Conservation (phyloP, 2,329 filamentous ascomycete genomes). For the Colletotrichum sp. region DNA sequence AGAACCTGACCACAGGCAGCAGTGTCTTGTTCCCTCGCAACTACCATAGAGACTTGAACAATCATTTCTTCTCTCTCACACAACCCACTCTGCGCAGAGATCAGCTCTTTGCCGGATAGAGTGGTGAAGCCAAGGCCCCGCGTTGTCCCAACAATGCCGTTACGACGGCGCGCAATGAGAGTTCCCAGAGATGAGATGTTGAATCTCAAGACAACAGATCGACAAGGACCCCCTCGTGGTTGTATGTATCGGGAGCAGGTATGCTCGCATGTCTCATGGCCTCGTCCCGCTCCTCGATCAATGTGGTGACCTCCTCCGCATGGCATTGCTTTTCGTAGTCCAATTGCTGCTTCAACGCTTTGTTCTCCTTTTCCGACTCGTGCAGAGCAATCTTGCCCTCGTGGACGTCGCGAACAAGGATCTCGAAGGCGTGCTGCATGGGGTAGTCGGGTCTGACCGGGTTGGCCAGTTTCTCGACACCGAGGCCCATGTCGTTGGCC, state of each 20-base stretch:
- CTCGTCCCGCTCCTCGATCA: not conserved
- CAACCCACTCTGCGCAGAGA: no score
- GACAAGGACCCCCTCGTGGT: not conserved
- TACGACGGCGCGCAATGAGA: fast-evolving
- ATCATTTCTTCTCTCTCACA: no score
- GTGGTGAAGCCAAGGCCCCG: no score
- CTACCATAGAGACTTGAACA: no score
- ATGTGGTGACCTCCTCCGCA: not conserved
- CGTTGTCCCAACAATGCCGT: no score
- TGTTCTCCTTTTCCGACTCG: not conserved
- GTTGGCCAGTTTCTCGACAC: not conserved
- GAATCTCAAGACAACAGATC: not conserved
- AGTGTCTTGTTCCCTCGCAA: no score
- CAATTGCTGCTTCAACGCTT: not conserved
- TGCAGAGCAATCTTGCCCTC: not conserved
- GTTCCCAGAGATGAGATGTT: not conserved
- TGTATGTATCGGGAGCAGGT: not conserved
- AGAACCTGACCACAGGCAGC: no score
- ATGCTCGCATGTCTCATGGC: not conserved
- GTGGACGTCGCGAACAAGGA: not conserved
- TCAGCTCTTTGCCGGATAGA: no score
- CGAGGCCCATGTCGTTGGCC: not conserved
- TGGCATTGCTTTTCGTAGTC: not conserved
- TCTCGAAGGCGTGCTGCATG: not conserved
- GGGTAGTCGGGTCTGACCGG: not conserved